Evolutionary conservation across 1,139 yeast species (phyloP), one percentile per base, ranked within the genome.

Genomic region (Hemisphaericaspora xylanilytica): DNA sequence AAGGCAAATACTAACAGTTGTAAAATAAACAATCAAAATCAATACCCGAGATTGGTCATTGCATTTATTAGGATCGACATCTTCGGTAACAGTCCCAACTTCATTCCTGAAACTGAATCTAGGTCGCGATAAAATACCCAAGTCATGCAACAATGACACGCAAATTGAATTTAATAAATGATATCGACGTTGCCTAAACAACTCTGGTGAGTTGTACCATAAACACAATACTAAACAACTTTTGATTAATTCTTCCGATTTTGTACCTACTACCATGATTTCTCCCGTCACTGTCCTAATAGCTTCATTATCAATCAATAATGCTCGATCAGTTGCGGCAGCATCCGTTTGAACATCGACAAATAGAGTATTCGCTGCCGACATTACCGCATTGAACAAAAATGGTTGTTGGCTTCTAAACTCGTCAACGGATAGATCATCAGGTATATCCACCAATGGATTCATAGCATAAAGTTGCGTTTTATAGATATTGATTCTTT

Each of bases 121-220:
- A 0, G 80, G 71, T 28, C 73, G 59, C 3, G 76, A 73, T n/a
- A 80, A 78, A 6, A 87, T 70, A 0, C 95, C 95, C 42, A 88
- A 59, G 55, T 89, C 96, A 47, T 80, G 83, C 2, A 85, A 73
- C 60, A 89, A 66, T 3, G 83, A 71, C n/a, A 83, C 79, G 36
- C 89, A 78, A 21, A 86, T 63, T 8, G 78, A 70, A 40, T 81
- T 78, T 47, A 86, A 70, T 40, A 87, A 63, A 55, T 86, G 94
- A 48, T 82, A 81, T 38, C 95, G 75, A 43, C 94, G 77, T 51
- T 85, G 85, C 48, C 81, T 85, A 47, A 85, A 85, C 49, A 86
- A 66, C 58, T 87, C 96, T 0, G 95, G 88, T 5, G 87, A 78
- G 48, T 85, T 86, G 56, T 87, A 87, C 95, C 96, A 89, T 26